These are phyloP conservation scores for Phragmites australis DNA, from an alignment of 176 grass and related monocot genomes.

Conservation along the genomic window DNA sequence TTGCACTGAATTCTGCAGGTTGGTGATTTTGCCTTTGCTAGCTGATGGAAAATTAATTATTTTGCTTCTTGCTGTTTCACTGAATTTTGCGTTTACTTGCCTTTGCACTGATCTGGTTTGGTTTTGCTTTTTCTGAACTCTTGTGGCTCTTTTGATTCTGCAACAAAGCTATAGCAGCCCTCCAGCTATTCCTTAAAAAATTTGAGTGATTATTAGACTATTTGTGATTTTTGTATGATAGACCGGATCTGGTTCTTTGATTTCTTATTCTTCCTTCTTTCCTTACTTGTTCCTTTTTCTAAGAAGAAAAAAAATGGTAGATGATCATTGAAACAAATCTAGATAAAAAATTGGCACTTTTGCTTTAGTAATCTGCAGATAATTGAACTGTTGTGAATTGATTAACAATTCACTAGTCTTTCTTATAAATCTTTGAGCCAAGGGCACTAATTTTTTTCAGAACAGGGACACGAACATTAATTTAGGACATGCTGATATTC, in stretches of 20 bases:
- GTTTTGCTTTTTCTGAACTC: background rate
- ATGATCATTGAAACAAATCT: background rate
- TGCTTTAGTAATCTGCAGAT: constrained; percentile 14
- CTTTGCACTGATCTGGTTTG: background rate
- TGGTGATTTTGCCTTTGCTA: background rate
- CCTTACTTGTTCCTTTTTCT: no score
- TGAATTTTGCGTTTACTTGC: background rate
- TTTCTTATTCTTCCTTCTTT: constrained; percentile 8
- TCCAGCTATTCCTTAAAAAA: background rate
- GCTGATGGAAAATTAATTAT: background rate
- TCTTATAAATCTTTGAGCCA: constrained; percentile 25
- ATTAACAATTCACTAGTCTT: constrained; percentile 33
- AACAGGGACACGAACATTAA: constrained; percentile 15
- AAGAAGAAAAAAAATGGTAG: constrained; percentile 22
- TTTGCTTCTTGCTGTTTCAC: background rate
- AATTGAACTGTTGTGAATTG: constrained; percentile 33
- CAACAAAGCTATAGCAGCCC: background rate
- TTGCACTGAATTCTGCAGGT: constrained; percentile 33
- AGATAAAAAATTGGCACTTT: constrained; percentile 10
- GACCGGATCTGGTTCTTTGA: constrained; percentile 8
- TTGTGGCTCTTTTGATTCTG: background rate
- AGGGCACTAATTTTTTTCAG: background rate
- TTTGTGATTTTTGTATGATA: constrained; percentile 3
- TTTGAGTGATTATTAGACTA: constrained; percentile 1
- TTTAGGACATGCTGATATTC: constrained; percentile 1